Percentiles rank a stretch among this genome's conserved stretches.
Conservation (phyloP, 2,329 filamentous ascomycete genomes). For the Phaeoacremonium minimum region DNA sequence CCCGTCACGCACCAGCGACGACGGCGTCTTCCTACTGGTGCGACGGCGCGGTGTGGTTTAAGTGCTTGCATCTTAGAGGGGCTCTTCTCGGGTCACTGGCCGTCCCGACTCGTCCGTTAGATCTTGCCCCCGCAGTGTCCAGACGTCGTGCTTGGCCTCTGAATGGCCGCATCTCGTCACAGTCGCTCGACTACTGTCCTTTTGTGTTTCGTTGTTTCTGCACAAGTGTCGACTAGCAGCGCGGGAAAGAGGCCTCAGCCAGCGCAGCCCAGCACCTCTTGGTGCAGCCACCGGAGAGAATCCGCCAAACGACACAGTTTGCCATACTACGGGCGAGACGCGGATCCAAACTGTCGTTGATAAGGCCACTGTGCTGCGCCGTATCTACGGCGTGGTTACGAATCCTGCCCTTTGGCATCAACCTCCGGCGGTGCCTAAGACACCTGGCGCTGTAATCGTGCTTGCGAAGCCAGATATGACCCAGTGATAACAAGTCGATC, state of each 20-base stretch:
- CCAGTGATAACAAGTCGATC: no score
- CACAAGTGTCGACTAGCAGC: neutral
- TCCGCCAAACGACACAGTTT: no score
- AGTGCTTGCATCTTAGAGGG: slow-evolving; percentile 1
- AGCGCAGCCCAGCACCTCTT: neutral
- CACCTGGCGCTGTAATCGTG: no score
- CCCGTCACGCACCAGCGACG: neutral
- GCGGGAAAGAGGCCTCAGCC: neutral
- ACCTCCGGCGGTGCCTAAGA: no score
- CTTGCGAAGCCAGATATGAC: no score
- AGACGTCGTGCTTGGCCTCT: neutral
- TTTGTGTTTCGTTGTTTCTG: neutral
- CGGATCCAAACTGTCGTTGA: no score
- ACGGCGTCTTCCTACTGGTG: slow-evolving; percentile 3
- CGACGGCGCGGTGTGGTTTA: slow-evolving; percentile 3
- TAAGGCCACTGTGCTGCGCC: no score
- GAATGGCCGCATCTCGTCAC: neutral
- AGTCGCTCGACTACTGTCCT: no score
- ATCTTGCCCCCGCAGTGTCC: neutral
- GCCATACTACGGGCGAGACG: no score
- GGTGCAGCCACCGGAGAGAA: no score
- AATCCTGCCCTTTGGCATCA: no score
- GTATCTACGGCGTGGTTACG: no score
- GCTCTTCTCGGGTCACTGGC: neutral
- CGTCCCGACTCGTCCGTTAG: neutral